Evolutionary conservation across 371 early-diverging fungal species (phyloP).

Genomic region (Ordospora pajunii): DNA sequence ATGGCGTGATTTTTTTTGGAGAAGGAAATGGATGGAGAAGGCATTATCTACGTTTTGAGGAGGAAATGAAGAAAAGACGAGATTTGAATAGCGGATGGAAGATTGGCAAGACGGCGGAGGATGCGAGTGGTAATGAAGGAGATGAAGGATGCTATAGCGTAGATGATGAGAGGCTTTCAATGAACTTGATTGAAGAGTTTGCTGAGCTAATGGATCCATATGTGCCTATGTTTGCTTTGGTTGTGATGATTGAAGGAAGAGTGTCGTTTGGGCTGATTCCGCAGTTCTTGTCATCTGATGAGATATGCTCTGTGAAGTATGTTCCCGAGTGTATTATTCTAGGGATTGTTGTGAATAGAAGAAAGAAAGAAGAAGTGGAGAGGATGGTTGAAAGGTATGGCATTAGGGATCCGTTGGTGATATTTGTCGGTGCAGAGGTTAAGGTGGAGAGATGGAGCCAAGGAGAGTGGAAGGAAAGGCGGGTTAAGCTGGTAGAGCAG

Average conservation of each 20-base stretch:
- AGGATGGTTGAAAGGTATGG: neutral
- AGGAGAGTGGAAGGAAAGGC: neutral
- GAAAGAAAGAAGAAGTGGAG: neutral
- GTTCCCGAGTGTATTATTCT: neutral
- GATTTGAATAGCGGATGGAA: neutral
- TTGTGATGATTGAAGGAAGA: neutral
- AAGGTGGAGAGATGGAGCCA: neutral
- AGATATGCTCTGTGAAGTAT: neutral
- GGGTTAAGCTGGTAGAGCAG: neutral
- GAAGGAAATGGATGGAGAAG: neutral
- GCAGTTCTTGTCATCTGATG: neutral
- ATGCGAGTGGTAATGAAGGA: no score
- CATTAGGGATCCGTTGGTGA: neutral
- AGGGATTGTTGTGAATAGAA: neutral
- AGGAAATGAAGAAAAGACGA: neutral
- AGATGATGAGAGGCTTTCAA: neutral
- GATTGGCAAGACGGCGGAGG: neutral
- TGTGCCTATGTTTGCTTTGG: neutral
- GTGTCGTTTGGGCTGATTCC: constrained; percentile 1
- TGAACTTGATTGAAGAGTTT: neutral
- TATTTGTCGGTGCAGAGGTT: neutral
- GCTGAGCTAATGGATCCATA: neutral
- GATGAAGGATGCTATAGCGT: neutral
- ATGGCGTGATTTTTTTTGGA: neutral
- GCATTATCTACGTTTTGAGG: neutral